Evolutionary conservation across 23 red algal species (phyloP).

Genomic region (Chondrus crispus): DNA sequence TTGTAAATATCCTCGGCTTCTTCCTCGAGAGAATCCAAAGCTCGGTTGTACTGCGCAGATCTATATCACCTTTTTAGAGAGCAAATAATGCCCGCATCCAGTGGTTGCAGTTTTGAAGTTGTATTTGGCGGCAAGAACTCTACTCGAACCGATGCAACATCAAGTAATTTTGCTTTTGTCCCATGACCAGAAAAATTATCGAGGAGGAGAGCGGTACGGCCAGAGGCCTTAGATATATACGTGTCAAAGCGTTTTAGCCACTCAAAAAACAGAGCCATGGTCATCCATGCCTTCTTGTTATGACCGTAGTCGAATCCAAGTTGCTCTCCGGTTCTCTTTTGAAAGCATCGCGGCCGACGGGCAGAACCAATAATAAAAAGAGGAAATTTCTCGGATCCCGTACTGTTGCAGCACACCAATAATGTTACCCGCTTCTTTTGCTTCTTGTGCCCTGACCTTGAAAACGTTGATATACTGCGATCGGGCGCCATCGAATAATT

Average conservation of each 20-base stretch:
- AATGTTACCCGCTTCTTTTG: not conserved
- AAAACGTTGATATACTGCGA: not conserved
- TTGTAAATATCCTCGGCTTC: constrained; percentile 2
- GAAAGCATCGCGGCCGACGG: not conserved
- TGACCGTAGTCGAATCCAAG: not conserved
- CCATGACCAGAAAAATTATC: not conserved
- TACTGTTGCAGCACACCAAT: not conserved
- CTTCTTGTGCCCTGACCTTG: not conserved
- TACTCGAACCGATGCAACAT: not conserved
- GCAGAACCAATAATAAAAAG: not conserved
- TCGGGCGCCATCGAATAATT: not conserved
- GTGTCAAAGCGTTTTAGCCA: not conserved
- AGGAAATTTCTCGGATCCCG: not conserved
- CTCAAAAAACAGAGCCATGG: not conserved
- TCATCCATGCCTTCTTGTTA: constrained; percentile 15
- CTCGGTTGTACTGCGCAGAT: not conserved
- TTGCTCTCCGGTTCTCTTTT: not conserved
- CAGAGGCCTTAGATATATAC: not conserved
- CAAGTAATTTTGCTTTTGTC: not conserved
- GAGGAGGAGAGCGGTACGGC: not conserved
- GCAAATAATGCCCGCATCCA: not conserved
- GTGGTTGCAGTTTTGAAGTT: not conserved
- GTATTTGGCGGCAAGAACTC: constrained; percentile 3
- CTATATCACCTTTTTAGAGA: not conserved
- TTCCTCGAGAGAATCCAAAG: not conserved